Evolutionary conservation across 208 protist species (phyloP), one percentile per base, ranked within the genome.

Genomic region (Wallacemonas sp.): DNA sequence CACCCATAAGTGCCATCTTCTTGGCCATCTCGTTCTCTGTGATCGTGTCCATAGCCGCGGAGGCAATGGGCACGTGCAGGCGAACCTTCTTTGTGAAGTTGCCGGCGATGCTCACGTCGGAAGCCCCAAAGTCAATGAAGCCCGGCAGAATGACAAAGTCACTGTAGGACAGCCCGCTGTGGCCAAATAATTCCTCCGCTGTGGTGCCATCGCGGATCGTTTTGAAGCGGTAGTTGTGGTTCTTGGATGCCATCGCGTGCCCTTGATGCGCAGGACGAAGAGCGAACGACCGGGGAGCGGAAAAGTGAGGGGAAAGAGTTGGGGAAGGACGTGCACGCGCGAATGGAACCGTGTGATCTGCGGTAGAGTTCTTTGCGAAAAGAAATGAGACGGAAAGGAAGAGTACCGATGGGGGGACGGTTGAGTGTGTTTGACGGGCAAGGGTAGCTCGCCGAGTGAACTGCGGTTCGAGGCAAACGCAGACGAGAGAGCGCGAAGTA

Each of bases 11-110:
- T 22, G 96, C 92, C 87, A 97, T 92, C 21, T 71, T 69, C 68
- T 90, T 89, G 9, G 87, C 89, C 91, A 97, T 98, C 15, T 86
- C 74, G 42, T 84, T 85, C 73, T 97, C 95, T 33, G 95, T 98
- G 53, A 99, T 91, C 10, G 97, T 99, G 71, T 99, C 97, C 97
- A 99, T 99, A 62, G 95, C 94, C 6, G 95, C 98, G 0, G 79
- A 90, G 15, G 97, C 93, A 30, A 98, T 64, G 19, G 97, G 97
- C 12, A 94, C 57, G 65, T 97, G 89, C 17, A 98, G 84, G n/a
- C 69, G 80, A 46, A 98, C 95, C 62, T 95, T 95, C 70, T 88
- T 88, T 8, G 90, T 95, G 55, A 96, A 85, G 55, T 90, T 76
- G 13, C 86, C 91, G 1, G 81, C 79, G 22, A 93, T 73, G 59